These are phyloP conservation scores for Ceratocystis eucalypticola DNA, from an alignment of 2,329 filamentous ascomycete genomes.

Conservation along the genomic window DNA sequence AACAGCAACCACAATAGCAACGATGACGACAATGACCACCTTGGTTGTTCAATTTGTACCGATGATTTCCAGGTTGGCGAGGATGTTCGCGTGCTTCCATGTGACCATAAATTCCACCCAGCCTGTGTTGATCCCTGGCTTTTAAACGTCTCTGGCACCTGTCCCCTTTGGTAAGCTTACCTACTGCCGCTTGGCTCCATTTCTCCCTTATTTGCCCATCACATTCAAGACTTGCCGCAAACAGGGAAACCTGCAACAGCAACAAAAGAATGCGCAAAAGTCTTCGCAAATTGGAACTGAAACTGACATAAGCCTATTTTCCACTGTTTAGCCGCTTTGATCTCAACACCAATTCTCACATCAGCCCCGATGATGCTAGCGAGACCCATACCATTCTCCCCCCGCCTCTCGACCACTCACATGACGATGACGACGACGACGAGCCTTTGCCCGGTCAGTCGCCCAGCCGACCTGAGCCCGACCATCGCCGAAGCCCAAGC, in stretches of 20 bases:
- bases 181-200: not conserved
- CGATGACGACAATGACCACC: conserved; percentile 28
- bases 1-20: conserved; percentile 21
- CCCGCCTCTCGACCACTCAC: conserved; percentile 33
- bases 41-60: conserved; percentile 55
- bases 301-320: conserved; percentile 3
- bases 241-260: not conserved
- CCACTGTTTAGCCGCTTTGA: conserved; percentile 37
- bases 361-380: conserved; percentile 18
- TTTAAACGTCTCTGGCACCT: conserved; percentile 55
- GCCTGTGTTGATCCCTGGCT: conserved; percentile 57
- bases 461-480: conserved; percentile 21
- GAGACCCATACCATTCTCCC: conserved; percentile 23
- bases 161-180: conserved; percentile 50
- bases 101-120: conserved; percentile 55
- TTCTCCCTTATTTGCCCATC: not conserved
- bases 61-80: conserved; percentile 55
- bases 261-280: not conserved
- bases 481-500: not conserved
- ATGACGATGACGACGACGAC: conserved; percentile 22
- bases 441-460: conserved; percentile 27
- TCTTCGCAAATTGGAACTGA: not conserved
- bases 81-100: conserved; percentile 54
- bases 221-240: not conserved
- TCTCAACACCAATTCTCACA: conserved; percentile 26